These are phyloP conservation scores for Prunus mongolica DNA, from an alignment of 306 rosid genomes.

Conservation along the genomic window DNA sequence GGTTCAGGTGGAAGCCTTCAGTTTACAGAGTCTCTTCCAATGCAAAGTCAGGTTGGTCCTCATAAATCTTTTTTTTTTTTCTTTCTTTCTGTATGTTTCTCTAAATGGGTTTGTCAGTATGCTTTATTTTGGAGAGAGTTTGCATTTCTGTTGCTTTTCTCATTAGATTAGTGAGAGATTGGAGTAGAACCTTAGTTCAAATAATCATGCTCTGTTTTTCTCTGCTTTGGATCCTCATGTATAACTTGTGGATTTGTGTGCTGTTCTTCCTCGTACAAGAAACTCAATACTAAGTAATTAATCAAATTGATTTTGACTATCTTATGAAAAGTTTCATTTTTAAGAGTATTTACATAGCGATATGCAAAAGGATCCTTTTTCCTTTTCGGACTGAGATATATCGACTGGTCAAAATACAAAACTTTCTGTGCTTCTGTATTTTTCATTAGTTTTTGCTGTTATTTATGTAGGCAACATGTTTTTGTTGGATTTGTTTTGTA, in stretches of 20 bases:
- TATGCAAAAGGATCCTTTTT: neutral
- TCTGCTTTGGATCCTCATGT: neutral
- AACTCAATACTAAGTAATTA: neutral
- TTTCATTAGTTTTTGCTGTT: neutral
- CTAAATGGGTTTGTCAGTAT: neutral
- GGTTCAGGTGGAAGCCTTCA: slow-evolving; percentile 56
- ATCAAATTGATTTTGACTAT: neutral
- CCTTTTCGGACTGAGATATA: neutral
- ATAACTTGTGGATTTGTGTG: neutral
- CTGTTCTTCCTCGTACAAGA: neutral
- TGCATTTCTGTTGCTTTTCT: neutral
- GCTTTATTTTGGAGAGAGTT: neutral
- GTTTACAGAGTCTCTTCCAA: slow-evolving; percentile 82
- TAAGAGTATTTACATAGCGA: neutral
- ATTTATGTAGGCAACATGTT: neutral
- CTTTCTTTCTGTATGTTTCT: neutral
- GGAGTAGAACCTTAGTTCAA: neutral
- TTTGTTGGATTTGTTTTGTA: neutral
- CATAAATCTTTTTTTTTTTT: neutral
- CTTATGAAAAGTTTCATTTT: neutral
- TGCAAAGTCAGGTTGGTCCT: slow-evolving; percentile 75
- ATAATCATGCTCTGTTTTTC: slow-evolving; percentile 2
- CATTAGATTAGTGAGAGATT: neutral
- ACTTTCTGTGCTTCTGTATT: neutral
- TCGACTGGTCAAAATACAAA: neutral